phyloP scores from a whole-genome alignment of 2,329 filamentous ascomycete genomes.

The Diaporthe vaccinii region DNA sequence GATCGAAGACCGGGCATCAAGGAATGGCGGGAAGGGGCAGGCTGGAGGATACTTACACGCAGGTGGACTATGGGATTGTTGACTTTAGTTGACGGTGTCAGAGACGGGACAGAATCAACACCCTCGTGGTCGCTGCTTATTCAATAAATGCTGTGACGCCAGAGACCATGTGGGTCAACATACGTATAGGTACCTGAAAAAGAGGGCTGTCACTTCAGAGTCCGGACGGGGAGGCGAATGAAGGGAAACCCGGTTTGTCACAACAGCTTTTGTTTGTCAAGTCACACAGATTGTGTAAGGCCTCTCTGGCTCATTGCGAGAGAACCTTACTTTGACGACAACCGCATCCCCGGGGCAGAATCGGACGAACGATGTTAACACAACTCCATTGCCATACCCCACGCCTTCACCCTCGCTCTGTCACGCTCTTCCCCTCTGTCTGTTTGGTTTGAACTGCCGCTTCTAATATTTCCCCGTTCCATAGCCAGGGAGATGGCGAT shows the following conservation, averaged over 20 bases:
- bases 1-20: not conserved
- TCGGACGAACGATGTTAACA: not conserved
- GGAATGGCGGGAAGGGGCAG: constrained; percentile 1
- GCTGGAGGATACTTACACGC: not conserved
- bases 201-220: constrained; percentile 2
- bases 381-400: not conserved
- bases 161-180: not conserved
- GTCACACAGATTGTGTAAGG: not conserved
- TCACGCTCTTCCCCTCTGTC: not conserved
- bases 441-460: not conserved
- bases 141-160: constrained; percentile 25
- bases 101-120: not conserved
- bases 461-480: not conserved
- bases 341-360: not conserved
- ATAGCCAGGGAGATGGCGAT: not conserved
- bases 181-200: constrained; percentile 8
- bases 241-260: not conserved
- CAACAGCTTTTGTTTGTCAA: not conserved
- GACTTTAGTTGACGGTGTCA: not conserved
- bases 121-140: not conserved
- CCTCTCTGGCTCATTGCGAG: not conserved
- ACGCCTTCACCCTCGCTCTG: not conserved
- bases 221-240: not conserved
- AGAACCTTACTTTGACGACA: not conserved
- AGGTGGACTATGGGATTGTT: not conserved